Evolutionary conservation across 768 basidiomycete genomes (phyloP).

Genomic region (Kwoniella bestiolae): DNA sequence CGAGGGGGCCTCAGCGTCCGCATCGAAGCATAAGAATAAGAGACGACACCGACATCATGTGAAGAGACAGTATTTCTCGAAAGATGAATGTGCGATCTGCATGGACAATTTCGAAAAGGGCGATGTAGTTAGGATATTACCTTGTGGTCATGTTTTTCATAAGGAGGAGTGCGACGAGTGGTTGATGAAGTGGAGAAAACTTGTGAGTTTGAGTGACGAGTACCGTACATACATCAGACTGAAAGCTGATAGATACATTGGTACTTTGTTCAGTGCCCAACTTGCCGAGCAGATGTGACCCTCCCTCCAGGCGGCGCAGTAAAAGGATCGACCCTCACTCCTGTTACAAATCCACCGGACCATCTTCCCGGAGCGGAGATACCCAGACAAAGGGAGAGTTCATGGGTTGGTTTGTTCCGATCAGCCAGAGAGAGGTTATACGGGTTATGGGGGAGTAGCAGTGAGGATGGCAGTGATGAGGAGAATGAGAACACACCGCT

Average conservation of each 20-base stretch:
- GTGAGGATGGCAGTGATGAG: slow-evolving; percentile 1
- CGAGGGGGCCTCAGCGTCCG: no score
- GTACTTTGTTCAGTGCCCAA: slow-evolving; percentile 70
- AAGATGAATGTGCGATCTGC: slow-evolving; percentile 91
- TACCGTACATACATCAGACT: no score
- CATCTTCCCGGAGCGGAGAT: background rate
- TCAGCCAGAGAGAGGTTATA: slow-evolving; percentile 11
- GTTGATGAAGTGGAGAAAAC: slow-evolving; percentile 88
- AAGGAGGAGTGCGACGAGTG: slow-evolving; percentile 87
- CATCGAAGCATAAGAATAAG: slow-evolving; percentile 8
- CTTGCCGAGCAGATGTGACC: slow-evolving; percentile 92
- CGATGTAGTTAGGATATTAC: slow-evolving; percentile 86
- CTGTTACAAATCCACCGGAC: slow-evolving; percentile 17
- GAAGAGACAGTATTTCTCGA: slow-evolving; percentile 71
- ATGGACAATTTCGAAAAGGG: slow-evolving; percentile 82
- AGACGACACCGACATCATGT: slow-evolving; percentile 7
- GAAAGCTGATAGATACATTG: background rate
- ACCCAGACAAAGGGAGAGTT: background rate
- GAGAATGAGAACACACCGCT: slow-evolving; percentile 15
- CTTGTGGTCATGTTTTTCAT: slow-evolving; percentile 95
- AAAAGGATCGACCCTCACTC: slow-evolving; percentile 34
- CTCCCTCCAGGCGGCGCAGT: slow-evolving; percentile 37
- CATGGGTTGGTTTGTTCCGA: slow-evolving; percentile 11
- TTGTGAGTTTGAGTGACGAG: no score
- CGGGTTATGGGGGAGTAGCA: background rate